Conservation (phyloP, 139 green algal genomes). For the Penium margaritaceum region DNA sequence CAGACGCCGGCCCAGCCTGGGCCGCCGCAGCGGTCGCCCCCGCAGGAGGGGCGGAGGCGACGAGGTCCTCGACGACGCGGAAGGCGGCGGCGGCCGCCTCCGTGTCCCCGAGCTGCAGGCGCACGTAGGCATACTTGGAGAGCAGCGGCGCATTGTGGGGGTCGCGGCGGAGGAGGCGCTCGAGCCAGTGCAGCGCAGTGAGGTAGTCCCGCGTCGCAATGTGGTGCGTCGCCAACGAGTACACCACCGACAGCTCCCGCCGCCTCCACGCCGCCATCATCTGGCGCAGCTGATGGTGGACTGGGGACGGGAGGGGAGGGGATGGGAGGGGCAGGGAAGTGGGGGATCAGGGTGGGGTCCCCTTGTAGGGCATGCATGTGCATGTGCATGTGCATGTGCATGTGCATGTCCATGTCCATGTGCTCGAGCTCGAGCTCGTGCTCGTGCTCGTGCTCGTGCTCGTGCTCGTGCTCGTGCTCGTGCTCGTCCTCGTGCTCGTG, state of each 20-base stretch:
- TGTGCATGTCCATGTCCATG: not conserved
- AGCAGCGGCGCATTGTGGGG: conserved; percentile 10
- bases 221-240: conserved; percentile 38
- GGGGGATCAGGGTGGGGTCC: not conserved
- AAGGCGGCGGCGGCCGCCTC: conserved; percentile 31
- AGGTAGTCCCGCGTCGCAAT: conserved; percentile 28
- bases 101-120: conserved; percentile 47
- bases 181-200: conserved; percentile 36
- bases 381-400: not conserved
- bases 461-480: not conserved
- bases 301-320: not conserved
- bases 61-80: conserved; percentile 24
- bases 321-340: not conserved
- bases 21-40: no score
- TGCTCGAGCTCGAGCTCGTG: not conserved
- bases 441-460: not conserved
- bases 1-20: no score
- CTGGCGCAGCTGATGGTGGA: not conserved
- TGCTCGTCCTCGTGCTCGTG: not conserved
- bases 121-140: conserved; percentile 33
- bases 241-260: conserved; percentile 37
- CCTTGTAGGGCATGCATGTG: not conserved
- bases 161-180: conserved; percentile 15
- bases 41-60: no score
- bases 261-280: conserved; percentile 9